Evolutionary conservation across 257 asterid species (phyloP), one percentile per base, ranked within the genome.

Genomic region (Capsicum rhomboideum): DNA sequence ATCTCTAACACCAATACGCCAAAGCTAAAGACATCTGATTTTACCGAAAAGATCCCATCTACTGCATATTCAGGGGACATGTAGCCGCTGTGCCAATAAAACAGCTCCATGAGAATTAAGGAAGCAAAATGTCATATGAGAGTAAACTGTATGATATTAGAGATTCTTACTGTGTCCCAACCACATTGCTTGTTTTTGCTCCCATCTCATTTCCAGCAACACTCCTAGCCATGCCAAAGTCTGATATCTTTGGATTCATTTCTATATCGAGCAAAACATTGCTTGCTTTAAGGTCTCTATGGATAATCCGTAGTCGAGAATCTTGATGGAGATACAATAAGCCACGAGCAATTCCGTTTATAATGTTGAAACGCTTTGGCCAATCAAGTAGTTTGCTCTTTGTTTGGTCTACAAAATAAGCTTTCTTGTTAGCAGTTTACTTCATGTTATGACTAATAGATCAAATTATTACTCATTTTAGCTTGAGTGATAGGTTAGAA

Each of bases 161-260:
- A 42, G 40, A 74, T 42, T 79, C 82, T 16, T 84, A 87, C 88
- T 86, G 53, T 84, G 89, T 84, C 54, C 87, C 89, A 2, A 87
- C 87, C 17, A 87, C 87, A 28, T 77, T 85, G 82, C 49, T 28
- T 23, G 89, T 84, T 56, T 87, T 84, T 56, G 87, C 86, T 49
- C 86, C 89, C 20, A 87, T 87, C 79, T 87, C 89, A 40, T 87
- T 87, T 61, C 89, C 89, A 10, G 74, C 82, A n/a, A 85, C 85
- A 49, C 77, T 67, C 82, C 83, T 46, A 6, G 89, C 89, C 34
- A 87, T 63, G 42, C 89, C 89, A 56, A 87, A 87, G 75, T 84
- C 89, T 16, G 89, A 87, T 84, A 87, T 87, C 71, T 84, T 87
- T 8, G 89, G 89, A 59, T 82, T 87, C 89, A 87, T 84, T 18